Evolutionary conservation across 441 rosid species (phyloP).

Genomic region (Eruca vesicaria): DNA sequence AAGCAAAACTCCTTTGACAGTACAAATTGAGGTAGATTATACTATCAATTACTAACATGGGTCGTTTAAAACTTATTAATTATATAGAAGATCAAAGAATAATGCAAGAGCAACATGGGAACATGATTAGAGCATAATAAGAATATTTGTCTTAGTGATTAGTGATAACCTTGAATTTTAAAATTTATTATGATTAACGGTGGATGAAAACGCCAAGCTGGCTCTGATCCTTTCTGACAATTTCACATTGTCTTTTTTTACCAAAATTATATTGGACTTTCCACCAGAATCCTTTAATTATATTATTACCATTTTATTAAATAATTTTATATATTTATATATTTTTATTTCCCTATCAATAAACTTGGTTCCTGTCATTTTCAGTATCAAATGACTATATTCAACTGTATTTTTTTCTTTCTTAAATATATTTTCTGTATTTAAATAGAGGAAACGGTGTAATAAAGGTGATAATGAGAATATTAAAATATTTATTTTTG

Average conservation of each 20-base stretch:
- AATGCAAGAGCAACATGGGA: conserved; percentile 25
- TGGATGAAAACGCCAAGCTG: conserved; percentile 32
- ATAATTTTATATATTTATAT: not conserved
- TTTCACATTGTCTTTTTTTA: conserved; percentile 25
- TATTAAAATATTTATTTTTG: not conserved
- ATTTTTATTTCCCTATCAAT: not conserved
- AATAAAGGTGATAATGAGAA: not conserved
- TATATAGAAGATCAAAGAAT: not conserved
- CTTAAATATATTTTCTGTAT: too few relatives aligned
- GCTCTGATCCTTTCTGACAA: conserved; percentile 32
- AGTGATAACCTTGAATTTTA: conserved; percentile 18
- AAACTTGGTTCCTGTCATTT: conserved; percentile 19
- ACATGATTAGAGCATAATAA: conserved; percentile 35
- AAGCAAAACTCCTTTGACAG: too few relatives aligned
- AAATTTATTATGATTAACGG: not conserved
- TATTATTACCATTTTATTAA: not conserved
- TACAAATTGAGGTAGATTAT: too few relatives aligned
- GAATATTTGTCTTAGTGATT: conserved; percentile 59
- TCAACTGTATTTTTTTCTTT: too few relatives aligned
- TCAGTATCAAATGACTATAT: conserved; percentile 1
- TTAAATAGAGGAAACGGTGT: too few relatives aligned
- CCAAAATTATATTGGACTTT: conserved; percentile 11
- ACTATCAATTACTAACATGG: too few relatives aligned
- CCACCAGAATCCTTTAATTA: conserved; percentile 18
- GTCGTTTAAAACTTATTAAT: too few relatives aligned